Evolutionary conservation across 805 yeast genomes (phyloP), one percentile per base, ranked within the genome.

Genomic region (Lipomyces lipofer): DNA sequence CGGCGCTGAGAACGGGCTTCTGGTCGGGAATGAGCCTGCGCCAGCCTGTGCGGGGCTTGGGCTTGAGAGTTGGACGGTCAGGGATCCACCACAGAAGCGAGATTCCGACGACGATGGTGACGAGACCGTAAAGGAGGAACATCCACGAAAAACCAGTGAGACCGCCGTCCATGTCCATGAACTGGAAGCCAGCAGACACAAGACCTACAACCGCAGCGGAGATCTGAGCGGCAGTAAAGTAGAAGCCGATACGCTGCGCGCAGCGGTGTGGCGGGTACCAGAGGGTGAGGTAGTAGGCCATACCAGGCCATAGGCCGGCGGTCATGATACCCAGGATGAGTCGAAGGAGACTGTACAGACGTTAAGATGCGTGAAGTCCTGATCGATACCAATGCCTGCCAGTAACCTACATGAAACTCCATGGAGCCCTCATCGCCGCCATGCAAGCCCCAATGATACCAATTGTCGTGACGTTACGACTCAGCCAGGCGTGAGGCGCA

Each of bases 171-270:
- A 84, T 84, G 67, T 88, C 91, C 81, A 88, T 85, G 60, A 79
- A 83, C 67, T 88, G 96, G 74, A 88, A 86, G 0, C 95, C 95
- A 2, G 96, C 96, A 51, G 86, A 80, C 12, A 88, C 88, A 51
- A 88, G 77, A 38, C 96, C 96, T 7, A 91, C 90, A 7, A 82
- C 92, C n/a, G 95, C 83, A 0, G 95, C 91, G 43, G 91, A 83
- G n/a, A 88, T 68, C 70, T 88, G 96, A 1, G 96, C 95, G 19
- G 96, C 96, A 1, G 96, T 88, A 70, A 85, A 88, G 69, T 88
- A 88, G 71, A 85, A 88, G 1, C 96, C 96, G 59, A 88, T 85
- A 66, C 96, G 75, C 59, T 80, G 78, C 1, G 95, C 86, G 62
- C 83, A 79, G 56, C 94, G 75, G 44, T 85, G 83, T 49, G 83